phyloP scores from a whole-genome alignment of 352 stramenopile species.

The Phytophthora agathidicida region DNA sequence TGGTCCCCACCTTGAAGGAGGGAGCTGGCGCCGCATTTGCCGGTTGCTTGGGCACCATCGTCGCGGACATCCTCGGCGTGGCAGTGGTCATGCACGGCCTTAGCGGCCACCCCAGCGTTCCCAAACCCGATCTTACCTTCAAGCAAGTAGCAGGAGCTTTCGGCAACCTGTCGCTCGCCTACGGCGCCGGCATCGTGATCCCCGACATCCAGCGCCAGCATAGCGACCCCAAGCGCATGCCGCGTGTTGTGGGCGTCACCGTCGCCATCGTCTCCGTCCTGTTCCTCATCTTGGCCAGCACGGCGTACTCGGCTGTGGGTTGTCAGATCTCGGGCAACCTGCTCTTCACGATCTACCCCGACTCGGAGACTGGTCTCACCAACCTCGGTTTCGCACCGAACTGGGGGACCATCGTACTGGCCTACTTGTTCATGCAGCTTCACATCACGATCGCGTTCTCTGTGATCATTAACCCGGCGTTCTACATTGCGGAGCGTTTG shows the following conservation, averaged over 20 bases:
- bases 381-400: slow-evolving; percentile 43
- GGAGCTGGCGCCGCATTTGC: slow-evolving; percentile 43
- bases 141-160: slow-evolving; percentile 47
- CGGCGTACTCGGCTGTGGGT: slow-evolving; percentile 44
- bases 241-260: slow-evolving; percentile 45
- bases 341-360: slow-evolving; percentile 52
- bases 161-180: slow-evolving; percentile 60
- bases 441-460: slow-evolving; percentile 56
- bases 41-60: slow-evolving; percentile 49
- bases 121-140: slow-evolving; percentile 42
- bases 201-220: slow-evolving; percentile 54
- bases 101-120: slow-evolving; percentile 36
- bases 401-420: slow-evolving; percentile 41
- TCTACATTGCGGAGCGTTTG: slow-evolving; percentile 48
- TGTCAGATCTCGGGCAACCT: slow-evolving; percentile 65
- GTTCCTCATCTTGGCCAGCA: slow-evolving; percentile 42
- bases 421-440: slow-evolving; percentile 56
- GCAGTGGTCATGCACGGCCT: slow-evolving; percentile 46
- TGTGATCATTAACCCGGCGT: slow-evolving; percentile 43
- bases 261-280: slow-evolving; percentile 43
- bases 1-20: slow-evolving; percentile 57
- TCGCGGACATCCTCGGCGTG: slow-evolving; percentile 48
- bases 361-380: slow-evolving; percentile 27
- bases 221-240: slow-evolving; percentile 51
- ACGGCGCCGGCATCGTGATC: slow-evolving; percentile 57